Evolutionary conservation across 2,329 filamentous ascomycete genomes (phyloP), one percentile per base, ranked within the genome.

Genomic region (Gaeumannomyces tritici): DNA sequence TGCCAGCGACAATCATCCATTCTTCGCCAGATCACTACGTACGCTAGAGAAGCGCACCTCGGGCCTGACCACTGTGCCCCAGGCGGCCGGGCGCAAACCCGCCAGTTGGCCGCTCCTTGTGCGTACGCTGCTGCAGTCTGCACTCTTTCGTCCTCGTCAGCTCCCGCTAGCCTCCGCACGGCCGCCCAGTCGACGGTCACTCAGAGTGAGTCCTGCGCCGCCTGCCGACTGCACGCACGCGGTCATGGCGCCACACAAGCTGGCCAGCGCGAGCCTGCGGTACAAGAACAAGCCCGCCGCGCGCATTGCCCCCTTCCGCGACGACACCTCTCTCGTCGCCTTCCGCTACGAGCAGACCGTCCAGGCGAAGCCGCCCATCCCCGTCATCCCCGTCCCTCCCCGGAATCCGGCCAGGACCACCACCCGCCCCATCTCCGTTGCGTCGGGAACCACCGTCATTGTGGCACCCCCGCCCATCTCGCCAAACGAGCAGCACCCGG

Each of bases 281-380:
- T 72, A 75, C 66, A 78, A 71, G 68, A 73, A 70, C 66, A 73
- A 73, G 65, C 71, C 77, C 26, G 66, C 72, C 63, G 69, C 73
- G 64, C 68, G 66, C 62, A 67, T 73, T 62, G 67, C 70, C 47
- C 70, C 75, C 28, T 77, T 83, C 68, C 75, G 78, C 64, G 79
- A 81, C 68, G 81, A 83, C 67, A 73, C 76, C 55, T 74, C 72
- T 66, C 71, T 86, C 67, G 77, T 86, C 63, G 79, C 79, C 59
- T 69, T 87, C 62, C 81, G 83, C 63, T 87, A 88, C 74, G 85
- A 88, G 69, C 80, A 86, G 72, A 84, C 82, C 47, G 74, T 80
- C 60, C 79, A 82, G 67, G 81, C 81, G 59, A 80, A 83, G 71
- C 81, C 81, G 64, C 85, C 84, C 47, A 82, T 85, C 65, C 79